Percentiles rank a stretch among this genome's conserved stretches.
Conservation (phyloP, 2,329 filamentous ascomycete genomes). For the Aspergillus tubingensis region DNA sequence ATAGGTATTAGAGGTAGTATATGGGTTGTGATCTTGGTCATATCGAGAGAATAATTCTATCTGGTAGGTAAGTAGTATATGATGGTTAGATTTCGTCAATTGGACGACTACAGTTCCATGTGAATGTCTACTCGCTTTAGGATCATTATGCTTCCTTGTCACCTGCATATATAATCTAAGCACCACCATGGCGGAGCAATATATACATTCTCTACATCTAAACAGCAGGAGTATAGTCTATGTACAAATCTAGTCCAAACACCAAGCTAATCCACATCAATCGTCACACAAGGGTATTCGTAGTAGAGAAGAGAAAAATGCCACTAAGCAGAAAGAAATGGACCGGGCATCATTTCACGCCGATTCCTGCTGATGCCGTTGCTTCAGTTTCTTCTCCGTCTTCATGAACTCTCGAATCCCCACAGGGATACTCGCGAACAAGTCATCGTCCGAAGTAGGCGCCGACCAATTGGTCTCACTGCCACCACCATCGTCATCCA, state of each 20-base stretch:
- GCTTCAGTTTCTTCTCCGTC: conserved; percentile 85
- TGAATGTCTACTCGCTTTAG: no score
- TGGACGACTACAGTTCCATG: no score
- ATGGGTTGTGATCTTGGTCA: no score
- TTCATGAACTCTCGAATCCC: conserved; percentile 97
- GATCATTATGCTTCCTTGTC: no score
- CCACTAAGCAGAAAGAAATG: not conserved
- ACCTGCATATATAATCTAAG: no score
- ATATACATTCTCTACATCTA: conserved; percentile 1
- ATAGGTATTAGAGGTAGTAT: not conserved
- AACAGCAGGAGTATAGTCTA: not conserved
- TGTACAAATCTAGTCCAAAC: not conserved
- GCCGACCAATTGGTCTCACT: conserved; percentile 67
- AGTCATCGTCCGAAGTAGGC: conserved; percentile 53
- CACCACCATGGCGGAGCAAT: not conserved
- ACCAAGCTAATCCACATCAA: not conserved
- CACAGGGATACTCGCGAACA: conserved; percentile 81
- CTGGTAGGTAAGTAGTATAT: no score
- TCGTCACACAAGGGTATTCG: not conserved
- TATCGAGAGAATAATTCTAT: no score
- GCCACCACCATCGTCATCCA: conserved; percentile 80
- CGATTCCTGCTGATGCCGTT: conserved; percentile 65
- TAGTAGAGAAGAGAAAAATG: not conserved
- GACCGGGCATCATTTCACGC: no score
- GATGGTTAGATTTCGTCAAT: no score